Conservation (phyloP, 2,329 filamentous ascomycete genomes). For the Talaromyces sp. region DNA sequence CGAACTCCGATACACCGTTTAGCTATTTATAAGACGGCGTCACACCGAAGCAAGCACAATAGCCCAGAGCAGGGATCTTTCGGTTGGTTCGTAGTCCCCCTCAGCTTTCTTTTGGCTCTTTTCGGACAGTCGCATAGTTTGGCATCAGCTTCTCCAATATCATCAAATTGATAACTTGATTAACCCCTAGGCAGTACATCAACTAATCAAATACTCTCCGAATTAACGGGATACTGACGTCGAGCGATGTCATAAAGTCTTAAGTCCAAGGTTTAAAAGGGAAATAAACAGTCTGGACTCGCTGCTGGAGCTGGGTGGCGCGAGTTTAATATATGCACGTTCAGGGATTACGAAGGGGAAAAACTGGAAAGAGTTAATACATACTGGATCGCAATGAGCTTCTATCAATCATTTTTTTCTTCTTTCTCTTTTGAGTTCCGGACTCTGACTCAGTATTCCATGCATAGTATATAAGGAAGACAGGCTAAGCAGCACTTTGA, state of each 20-base stretch:
- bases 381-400: not conserved
- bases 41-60: not conserved
- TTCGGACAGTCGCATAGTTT: not conserved
- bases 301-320: not conserved
- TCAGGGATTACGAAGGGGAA: not conserved
- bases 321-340: not conserved
- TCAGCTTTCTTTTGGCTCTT: not conserved
- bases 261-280: not conserved
- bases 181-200: not conserved
- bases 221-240: not conserved
- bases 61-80: not conserved
- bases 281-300: not conserved
- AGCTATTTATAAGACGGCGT: not conserved
- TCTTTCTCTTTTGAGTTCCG: not conserved
- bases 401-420: not conserved
- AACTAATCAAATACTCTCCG: not conserved
- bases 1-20: conserved; percentile 3
- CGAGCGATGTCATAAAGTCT: not conserved
- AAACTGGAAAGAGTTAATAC: not conserved
- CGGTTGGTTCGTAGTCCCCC: not conserved
- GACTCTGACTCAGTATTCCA: not conserved
- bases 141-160: not conserved
- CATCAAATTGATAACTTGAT: not conserved
- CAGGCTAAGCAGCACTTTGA: not conserved
- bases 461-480: not conserved